Base-by-base conservation (phyloP, 106 monocot genomes). In the Dendrobium chrysotoxum region DNA sequence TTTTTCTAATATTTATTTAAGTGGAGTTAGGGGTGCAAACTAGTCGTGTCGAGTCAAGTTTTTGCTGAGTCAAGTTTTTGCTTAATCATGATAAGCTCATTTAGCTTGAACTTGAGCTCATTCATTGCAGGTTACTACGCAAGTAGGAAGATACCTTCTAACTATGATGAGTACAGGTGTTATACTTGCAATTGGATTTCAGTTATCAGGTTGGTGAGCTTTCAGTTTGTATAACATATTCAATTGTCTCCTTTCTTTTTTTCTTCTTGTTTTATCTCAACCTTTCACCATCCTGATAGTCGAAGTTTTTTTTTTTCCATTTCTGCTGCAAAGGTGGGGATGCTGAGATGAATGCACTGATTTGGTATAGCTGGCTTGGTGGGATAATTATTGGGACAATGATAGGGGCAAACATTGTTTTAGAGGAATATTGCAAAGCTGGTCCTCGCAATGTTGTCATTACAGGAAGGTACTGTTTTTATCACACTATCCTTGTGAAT, bases 331-430 rank as follows among this genome's bases (percentile, higher is more conserved):
- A 82, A 98, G 97, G 97, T 68, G 94, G 92, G 53, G 92, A 98
- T 72, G 87, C 84, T 82, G 85, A 89, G 72, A 94, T 98, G 94
- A 92, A 92, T 73, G 86, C 90, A 23, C 72, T 98, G 86, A 98
- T 95, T 86, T 98, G 97, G 97, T 98, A 98, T 82, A 92, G 97
- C 85, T 98, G 97, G 97, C 94, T 98, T 76, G 94, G 97, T 54
- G 97, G 97, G 23, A 81, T 98, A 75, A 92, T 98, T 21, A 92
- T 92, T 45, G 97, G 97, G 68, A 98, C 97, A 40, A 98, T 98
- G 97, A 89, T 90, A 41, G 97, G 97, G 1, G 89, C 94, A 53
- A 98, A 98, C 82, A 87, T 86, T 86, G 97, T 98, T 81, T 76
- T 98, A 77, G 94, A 98, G 82, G 92, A 98, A 75, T 89, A 98